Evolutionary conservation across 345 rosid species (phyloP), one percentile per base, ranked within the genome.

Genomic region (Cardamine resedifolia): DNA sequence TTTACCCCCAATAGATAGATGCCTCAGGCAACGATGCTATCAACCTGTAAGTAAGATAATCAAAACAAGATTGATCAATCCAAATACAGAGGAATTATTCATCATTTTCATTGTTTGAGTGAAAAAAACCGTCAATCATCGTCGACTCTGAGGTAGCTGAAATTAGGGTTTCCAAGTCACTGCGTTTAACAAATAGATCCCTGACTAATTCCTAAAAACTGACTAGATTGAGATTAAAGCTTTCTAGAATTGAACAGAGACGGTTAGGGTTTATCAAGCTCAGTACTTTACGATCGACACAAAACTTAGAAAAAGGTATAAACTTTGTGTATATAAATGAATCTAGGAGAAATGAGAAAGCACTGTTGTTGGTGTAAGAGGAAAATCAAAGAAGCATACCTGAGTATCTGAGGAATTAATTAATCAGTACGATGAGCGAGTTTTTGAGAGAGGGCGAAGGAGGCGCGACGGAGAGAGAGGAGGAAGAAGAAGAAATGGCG

Each of bases 381-480:
- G 18, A n/a, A 39, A 18, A 28, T 49, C 47, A 3, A 56, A 24
- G 58, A 65, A 39, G 68, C 38, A 15, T 66, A 74, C 73, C 78
- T 67, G 68, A 18, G 61, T 7, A 1, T 12, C 27, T 38, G 63
- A 58, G 21, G 26, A 5, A 53, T 27, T 8, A 5, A 53, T 27
- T 8, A 58, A 48, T 57, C 26, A 58, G 23, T 5, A 15, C 12
- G 50, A 33, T 0, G 58, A 1, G 58, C 44, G 26, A 47, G 52
- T 2, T 30, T 31, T 44, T 20, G 69, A 51, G 68, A 70, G 20
- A 61, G 14, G 49, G 24, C 33, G 65, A 53, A 64, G 58, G 58
- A 73, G 56, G 50, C 66, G 77, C 31, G 71, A 21, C 64, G 70
- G 50, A 21, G 64, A 26, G 61, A 15, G 50, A 55, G 38, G 16